Evolutionary conservation across 129 eudicot species (phyloP).

Genomic region (Helianthus tuberosus): DNA sequence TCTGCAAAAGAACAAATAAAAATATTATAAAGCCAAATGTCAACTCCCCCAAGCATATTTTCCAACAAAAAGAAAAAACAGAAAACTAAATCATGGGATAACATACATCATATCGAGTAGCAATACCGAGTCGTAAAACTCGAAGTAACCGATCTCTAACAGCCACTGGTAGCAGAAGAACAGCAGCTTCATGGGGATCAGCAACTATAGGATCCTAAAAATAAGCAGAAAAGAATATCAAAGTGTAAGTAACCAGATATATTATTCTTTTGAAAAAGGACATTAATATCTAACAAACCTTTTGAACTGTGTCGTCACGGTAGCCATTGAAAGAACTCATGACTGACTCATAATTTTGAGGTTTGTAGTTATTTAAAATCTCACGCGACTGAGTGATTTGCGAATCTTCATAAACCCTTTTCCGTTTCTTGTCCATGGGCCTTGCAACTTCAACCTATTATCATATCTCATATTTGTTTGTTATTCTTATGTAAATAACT

Average conservation of each 20-base stretch:
- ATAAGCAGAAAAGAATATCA: not conserved
- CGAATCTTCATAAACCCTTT: slow-evolving; percentile 62
- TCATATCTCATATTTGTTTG: slow-evolving; percentile 7
- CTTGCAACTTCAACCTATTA: slow-evolving; percentile 87
- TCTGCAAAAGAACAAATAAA: slow-evolving; percentile 48
- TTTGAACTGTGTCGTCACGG: slow-evolving; percentile 35
- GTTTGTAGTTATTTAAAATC: slow-evolving; percentile 39
- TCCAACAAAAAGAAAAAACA: not conserved
- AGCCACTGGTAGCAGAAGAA: slow-evolving; percentile 62
- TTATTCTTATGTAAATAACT: slow-evolving; percentile 7
- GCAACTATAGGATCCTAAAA: slow-evolving; percentile 52
- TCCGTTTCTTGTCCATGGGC: slow-evolving; percentile 76
- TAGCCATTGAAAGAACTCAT: slow-evolving; percentile 33
- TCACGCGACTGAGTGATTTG: slow-evolving; percentile 45
- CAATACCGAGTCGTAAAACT: slow-evolving; percentile 82
- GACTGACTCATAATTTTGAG: slow-evolving; percentile 30
- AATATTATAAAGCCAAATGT: slow-evolving; percentile 8
- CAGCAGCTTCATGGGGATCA: slow-evolving; percentile 90
- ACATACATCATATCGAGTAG: slow-evolving; percentile 84
- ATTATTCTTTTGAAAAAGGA: not conserved
- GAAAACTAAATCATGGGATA: not conserved
- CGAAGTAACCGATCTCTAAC: slow-evolving; percentile 82
- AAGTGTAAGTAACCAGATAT: not conserved
- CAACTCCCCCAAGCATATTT: not conserved
- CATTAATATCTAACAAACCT: slow-evolving; percentile 36